Evolutionary conservation across 1,139 yeast species (phyloP), one percentile per base, ranked within the genome.

Genomic region (Arxiozyma slooffiae): DNA sequence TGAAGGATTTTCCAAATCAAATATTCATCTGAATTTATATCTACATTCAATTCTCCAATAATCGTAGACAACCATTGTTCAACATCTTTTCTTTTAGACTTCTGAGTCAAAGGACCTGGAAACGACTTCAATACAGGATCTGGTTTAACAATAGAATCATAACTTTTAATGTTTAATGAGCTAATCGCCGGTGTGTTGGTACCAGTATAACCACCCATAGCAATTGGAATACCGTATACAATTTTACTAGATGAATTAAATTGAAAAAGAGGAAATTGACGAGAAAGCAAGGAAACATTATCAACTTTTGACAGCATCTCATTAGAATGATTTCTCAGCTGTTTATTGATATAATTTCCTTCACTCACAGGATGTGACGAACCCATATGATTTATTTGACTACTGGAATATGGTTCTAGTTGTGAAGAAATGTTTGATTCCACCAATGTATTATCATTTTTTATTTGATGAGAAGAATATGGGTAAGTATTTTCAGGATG

Each of bases 231-330:
- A 48, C 74, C 71, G 39, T 71, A 69, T 1, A 75, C 74, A 20
- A 77, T 63, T 48, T 71, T 75, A 11, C 72, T 71, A 6, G 77
- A 70, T 39, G 72, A 69, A 46, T 86, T 78, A 86, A 95, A 89
- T 51, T 77, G 73, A 63, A 88, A 85, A 38, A 89, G 66, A 0
- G 96, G 96, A 65, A 85, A 85, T 63, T 87, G 96, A 52, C 86
- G 69, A 40, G 61, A 64, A 16, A 67, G 56, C 7, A 72, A 61
- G n/a, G 63, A 68, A 7, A 55, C 48, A 41, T 59, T 60, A 50
- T 61, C 61, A 14, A 57, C 47, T 3, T 42, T 36, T 26, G 49
- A 26, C 18, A 41, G 9, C 18, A 39, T 21, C 20, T 21, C 41
- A n/a, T 26, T 23, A 2, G 42, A 24, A 9, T 14, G 44, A 17